Evolutionary conservation across 345 rosid genomes (phyloP).

Genomic region (Punica granatum): DNA sequence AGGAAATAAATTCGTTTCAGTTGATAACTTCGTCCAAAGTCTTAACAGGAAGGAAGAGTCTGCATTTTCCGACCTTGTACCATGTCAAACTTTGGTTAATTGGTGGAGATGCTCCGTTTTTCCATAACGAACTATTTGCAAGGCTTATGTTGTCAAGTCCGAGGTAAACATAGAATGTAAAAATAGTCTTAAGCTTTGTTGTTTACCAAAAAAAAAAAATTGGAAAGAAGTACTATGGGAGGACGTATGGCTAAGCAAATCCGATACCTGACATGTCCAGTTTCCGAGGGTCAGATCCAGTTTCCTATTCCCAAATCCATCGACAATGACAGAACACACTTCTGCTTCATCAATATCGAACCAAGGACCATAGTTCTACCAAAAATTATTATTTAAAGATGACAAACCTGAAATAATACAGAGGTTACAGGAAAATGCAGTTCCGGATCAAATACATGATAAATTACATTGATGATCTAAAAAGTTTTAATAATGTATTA

Average conservation of each 20-base stretch:
- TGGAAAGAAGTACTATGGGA: too few species aligned
- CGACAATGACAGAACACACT: slow-evolving; percentile 23
- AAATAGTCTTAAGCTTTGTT: too few species aligned
- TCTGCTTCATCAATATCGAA: slow-evolving; percentile 58
- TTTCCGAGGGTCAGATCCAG: slow-evolving; percentile 27
- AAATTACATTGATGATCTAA: too few species aligned
- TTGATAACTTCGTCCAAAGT: background rate
- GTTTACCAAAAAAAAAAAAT: too few species aligned
- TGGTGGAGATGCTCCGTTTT: slow-evolving; percentile 25
- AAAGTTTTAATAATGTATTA: too few species aligned
- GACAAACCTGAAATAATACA: too few species aligned
- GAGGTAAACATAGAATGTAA: too few species aligned
- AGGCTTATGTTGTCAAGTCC: slow-evolving; percentile 32
- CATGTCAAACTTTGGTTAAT: slow-evolving; percentile 45
- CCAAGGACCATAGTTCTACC: slow-evolving; percentile 60
- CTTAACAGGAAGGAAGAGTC: background rate
- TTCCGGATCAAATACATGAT: too few species aligned
- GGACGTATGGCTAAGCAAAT: too few species aligned
- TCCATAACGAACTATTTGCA: slow-evolving; percentile 52
- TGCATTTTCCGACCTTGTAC: slow-evolving; percentile 42
- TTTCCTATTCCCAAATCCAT: slow-evolving; percentile 19
- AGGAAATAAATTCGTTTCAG: background rate
- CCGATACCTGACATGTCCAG: slow-evolving; percentile 63
- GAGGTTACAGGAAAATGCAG: too few species aligned
- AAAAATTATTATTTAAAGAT: background rate